phyloP scores from a whole-genome alignment of 192 early-diverging fungal species.

The Chytriomyces hyalinus region DNA sequence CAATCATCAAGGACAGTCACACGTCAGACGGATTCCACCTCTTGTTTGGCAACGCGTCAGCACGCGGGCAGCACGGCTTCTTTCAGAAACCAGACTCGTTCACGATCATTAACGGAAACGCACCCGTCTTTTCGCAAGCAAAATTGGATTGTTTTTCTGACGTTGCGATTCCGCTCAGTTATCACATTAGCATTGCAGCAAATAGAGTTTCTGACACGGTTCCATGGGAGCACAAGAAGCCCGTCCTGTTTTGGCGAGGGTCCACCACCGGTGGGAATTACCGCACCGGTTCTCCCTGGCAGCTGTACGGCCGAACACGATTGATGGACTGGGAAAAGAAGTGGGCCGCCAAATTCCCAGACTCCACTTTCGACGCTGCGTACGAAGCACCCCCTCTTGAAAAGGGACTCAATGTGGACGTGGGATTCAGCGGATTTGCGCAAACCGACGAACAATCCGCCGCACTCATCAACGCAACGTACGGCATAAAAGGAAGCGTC shows the following conservation, averaged over 20 bases:
- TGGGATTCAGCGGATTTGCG: slow-evolving; percentile 12
- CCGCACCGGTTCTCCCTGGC: neutral
- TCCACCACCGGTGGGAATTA: slow-evolving; percentile 30
- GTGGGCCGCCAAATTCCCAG: slow-evolving; percentile 8
- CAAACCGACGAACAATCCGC: neutral
- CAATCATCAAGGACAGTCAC: neutral
- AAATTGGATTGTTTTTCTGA: slow-evolving; percentile 20
- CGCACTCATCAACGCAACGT: slow-evolving; percentile 12
- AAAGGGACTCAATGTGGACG: neutral
- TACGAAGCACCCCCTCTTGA: neutral
- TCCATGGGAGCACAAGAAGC: slow-evolving; percentile 28
- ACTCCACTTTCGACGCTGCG: neutral
- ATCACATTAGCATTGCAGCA: slow-evolving; percentile 11
- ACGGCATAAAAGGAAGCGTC: slow-evolving; percentile 13
- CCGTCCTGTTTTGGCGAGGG: slow-evolving; percentile 30
- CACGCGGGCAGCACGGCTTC: slow-evolving; percentile 14
- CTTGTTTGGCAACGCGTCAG: neutral
- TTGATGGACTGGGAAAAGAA: slow-evolving; percentile 2
- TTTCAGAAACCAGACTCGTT: neutral
- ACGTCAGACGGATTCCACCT: neutral
- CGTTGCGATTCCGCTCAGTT: slow-evolving; percentile 24
- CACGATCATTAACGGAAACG: neutral
- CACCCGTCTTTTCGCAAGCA: slow-evolving; percentile 30
- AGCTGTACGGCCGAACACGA: slow-evolving; percentile 4
- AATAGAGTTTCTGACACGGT: neutral